Percentiles rank a stretch among this genome's conserved stretches.
phyloP scores from a whole-genome alignment of 805 yeast species.

The Maudiozyma bulderi region DNA sequence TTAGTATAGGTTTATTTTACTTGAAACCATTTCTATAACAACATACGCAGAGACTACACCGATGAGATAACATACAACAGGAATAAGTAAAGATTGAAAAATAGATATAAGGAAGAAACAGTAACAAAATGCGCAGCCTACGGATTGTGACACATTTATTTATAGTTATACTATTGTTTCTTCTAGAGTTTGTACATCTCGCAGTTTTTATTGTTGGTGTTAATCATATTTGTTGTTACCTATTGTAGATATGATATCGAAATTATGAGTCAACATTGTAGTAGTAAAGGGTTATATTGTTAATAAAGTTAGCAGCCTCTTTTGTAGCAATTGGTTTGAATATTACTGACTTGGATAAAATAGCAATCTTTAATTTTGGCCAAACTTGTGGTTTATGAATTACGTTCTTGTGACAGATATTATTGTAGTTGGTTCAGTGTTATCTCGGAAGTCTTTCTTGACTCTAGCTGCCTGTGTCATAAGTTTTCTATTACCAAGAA shows the following conservation, averaged over 20 bases:
- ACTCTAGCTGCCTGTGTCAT: conserved; percentile 32
- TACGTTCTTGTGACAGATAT: not conserved
- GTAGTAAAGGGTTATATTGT: too few relatives aligned
- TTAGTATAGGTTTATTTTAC: not conserved
- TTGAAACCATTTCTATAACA: not conserved
- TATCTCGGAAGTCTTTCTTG: not conserved
- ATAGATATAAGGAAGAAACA: not conserved
- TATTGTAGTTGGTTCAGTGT: not conserved
- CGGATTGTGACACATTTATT: too few relatives aligned
- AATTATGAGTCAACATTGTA: too few relatives aligned
- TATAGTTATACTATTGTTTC: too few relatives aligned
- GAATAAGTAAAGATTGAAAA: not conserved
- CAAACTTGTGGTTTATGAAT: not conserved
- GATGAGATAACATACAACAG: not conserved
- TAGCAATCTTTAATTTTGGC: too few relatives aligned
- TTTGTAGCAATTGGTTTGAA: too few relatives aligned
- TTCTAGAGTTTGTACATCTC: too few relatives aligned
- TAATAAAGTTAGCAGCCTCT: too few relatives aligned
- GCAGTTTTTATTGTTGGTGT: too few relatives aligned
- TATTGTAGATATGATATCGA: too few relatives aligned
- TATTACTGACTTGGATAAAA: too few relatives aligned
- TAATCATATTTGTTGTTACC: too few relatives aligned
- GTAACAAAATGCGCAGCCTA: not conserved
- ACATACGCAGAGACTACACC: not conserved
- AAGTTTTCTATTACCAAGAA: conserved; percentile 52